phyloP scores from a whole-genome alignment of 805 yeast species.

The Candida succiphila region DNA sequence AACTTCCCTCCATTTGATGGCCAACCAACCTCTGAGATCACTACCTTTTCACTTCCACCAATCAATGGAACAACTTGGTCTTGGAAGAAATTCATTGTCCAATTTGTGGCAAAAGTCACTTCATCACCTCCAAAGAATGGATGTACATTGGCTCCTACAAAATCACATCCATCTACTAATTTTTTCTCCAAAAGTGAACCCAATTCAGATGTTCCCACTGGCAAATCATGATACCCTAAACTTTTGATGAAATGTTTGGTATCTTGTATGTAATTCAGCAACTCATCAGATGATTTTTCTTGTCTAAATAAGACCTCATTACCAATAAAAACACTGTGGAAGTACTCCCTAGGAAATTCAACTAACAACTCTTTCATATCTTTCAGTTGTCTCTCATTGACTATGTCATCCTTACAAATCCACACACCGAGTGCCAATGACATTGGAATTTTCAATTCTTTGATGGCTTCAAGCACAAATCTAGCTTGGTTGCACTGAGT shows the following conservation, averaged over 20 bases:
- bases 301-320: conserved; percentile 51
- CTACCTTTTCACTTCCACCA: conserved; percentile 13
- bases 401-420: conserved; percentile 37
- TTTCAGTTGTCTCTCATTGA: conserved; percentile 35
- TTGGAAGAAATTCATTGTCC: conserved; percentile 41
- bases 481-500: conserved; percentile 52
- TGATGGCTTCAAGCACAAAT: conserved; percentile 41
- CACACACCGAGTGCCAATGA: conserved; percentile 54
- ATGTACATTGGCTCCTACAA: conserved; percentile 54
- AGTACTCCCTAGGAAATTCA: conserved; percentile 32
- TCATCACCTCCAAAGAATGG: conserved; percentile 57
- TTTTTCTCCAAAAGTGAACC: conserved; percentile 34
- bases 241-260: conserved; percentile 27
- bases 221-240: conserved; percentile 27
- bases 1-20: conserved; percentile 51
- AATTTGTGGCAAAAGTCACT: conserved; percentile 35
- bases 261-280: conserved; percentile 31
- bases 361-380: conserved; percentile 31
- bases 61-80: conserved; percentile 30
- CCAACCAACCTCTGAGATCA: conserved; percentile 65
- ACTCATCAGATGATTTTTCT: conserved; percentile 29
- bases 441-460: conserved; percentile 39
- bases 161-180: conserved; percentile 36
- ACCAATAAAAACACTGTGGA: conserved; percentile 48
- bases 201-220: conserved; percentile 55